phyloP scores from a whole-genome alignment of 306 rosid species.

The Trifolium dubium region DNA sequence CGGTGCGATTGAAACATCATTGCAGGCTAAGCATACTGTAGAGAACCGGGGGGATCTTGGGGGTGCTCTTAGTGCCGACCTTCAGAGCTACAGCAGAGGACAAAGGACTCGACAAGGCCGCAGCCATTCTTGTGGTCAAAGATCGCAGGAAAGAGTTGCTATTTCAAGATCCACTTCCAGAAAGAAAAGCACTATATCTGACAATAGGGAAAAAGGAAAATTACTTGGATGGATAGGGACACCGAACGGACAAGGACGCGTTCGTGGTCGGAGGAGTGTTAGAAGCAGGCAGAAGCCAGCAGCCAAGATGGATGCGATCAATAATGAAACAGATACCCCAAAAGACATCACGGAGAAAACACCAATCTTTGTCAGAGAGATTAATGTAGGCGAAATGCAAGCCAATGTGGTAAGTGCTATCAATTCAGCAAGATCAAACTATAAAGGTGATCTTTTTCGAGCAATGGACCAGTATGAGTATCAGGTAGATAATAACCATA shows the following conservation, averaged over 20 bases:
- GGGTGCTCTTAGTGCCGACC: slow-evolving; percentile 47
- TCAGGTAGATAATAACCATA: slow-evolving; percentile 40
- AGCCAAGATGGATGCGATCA: slow-evolving; percentile 42
- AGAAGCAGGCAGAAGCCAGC: slow-evolving; percentile 54
- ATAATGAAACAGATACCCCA: slow-evolving; percentile 24
- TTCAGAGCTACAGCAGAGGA: slow-evolving; percentile 48
- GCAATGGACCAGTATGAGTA: slow-evolving; percentile 50
- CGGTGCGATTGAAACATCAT: slow-evolving; percentile 36
- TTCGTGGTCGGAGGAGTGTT: slow-evolving; percentile 52
- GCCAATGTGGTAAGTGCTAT: slow-evolving; percentile 43
- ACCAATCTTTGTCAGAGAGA: slow-evolving; percentile 34
- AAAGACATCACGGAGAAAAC: slow-evolving; percentile 34
- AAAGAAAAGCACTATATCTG: slow-evolving; percentile 45
- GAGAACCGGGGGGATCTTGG: slow-evolving; percentile 43
- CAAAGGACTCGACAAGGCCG: slow-evolving; percentile 43
- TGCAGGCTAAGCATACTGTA: slow-evolving; percentile 36
- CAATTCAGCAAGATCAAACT: slow-evolving; percentile 52
- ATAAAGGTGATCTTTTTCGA: slow-evolving; percentile 49
- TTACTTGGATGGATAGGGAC: slow-evolving; percentile 59
- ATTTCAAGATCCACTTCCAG: slow-evolving; percentile 44
- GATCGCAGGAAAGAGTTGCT: slow-evolving; percentile 43
- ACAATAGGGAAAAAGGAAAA: slow-evolving; percentile 47
- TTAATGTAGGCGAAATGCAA: slow-evolving; percentile 46
- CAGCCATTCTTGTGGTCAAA: slow-evolving; percentile 44
- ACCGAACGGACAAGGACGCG: slow-evolving; percentile 46